Evolutionary conservation across 805 yeast species (phyloP).

Genomic region (Pichia nanzhaoensis): DNA sequence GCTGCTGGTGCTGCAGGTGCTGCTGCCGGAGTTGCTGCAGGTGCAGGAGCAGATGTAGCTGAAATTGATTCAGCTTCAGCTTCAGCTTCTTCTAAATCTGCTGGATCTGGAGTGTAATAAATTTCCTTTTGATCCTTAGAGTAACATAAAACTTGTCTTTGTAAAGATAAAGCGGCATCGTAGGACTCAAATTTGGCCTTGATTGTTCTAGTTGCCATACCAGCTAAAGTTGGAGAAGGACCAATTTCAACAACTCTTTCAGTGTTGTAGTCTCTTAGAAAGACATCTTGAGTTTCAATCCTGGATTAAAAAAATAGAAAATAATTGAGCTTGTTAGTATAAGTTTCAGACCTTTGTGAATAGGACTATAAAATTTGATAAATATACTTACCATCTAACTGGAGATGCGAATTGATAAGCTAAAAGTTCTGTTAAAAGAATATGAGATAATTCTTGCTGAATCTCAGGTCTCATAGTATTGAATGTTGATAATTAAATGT

Average conservation of each 20-base stretch:
- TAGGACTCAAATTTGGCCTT: conserved; percentile 93
- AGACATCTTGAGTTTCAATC: conserved; percentile 98
- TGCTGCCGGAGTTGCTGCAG: conserved; percentile 48
- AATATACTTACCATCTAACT: conserved; percentile 71
- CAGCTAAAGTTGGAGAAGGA: conserved; percentile 97
- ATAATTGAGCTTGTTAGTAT: too few relatives aligned
- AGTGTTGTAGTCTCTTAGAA: conserved; percentile 86
- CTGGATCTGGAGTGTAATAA: conserved; percentile 85
- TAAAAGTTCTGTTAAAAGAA: conserved; percentile 86
- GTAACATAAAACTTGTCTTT: conserved; percentile 92
- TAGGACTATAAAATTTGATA: not conserved
- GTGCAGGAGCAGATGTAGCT: conserved; percentile 30
- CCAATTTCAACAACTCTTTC: conserved; percentile 98
- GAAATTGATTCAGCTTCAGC: conserved; percentile 21
- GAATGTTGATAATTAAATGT: not conserved
- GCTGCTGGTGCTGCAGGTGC: conserved; percentile 57
- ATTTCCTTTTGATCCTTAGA: conserved; percentile 95
- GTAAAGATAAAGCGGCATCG: conserved; percentile 92
- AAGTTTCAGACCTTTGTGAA: too few relatives aligned
- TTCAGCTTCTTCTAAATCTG: conserved; percentile 37
- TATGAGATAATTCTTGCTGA: conserved; percentile 96
- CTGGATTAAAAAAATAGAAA: conserved; percentile 13
- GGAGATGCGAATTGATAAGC: conserved; percentile 99
- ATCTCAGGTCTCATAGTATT: conserved; percentile 78
- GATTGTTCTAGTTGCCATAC: conserved; percentile 97